A percentile compares a stretch with the other conserved stretches of the same genome.
phyloP scores from a whole-genome alignment of 2,329 filamentous ascomycete species.

The Ceratocystis albifundus region DNA sequence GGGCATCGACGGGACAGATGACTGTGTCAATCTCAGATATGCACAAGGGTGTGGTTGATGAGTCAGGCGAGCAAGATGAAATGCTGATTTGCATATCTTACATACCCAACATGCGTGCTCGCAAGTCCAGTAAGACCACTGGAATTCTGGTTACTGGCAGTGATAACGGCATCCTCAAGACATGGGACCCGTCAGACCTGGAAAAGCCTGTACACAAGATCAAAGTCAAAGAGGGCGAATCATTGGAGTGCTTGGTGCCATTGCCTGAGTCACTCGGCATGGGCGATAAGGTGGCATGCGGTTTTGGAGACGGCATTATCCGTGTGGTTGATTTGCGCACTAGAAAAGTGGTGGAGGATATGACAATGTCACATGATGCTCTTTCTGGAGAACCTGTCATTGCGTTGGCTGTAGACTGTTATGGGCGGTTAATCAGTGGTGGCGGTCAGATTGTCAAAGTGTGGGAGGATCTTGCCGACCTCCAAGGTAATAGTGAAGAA shows the following conservation, averaged over 20 bases:
- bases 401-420: slow-evolving; percentile 70
- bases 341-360: slow-evolving; percentile 45
- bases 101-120: slow-evolving; percentile 63
- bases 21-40: slow-evolving; percentile 85
- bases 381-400: slow-evolving; percentile 61
- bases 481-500: slow-evolving; percentile 35
- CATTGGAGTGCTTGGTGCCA: slow-evolving; percentile 45
- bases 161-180: slow-evolving; percentile 67
- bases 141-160: slow-evolving; percentile 67
- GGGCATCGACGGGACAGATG: slow-evolving; percentile 83
- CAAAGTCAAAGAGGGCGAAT: slow-evolving; percentile 41
- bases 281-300: slow-evolving; percentile 68
- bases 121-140: slow-evolving; percentile 48
- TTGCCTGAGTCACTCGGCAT: slow-evolving; percentile 30
- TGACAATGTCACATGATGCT: slow-evolving; percentile 62
- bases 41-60: slow-evolving; percentile 70
- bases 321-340: slow-evolving; percentile 59
- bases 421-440: slow-evolving; percentile 77
- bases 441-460: slow-evolving; percentile 80
- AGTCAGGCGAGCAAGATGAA: slow-evolving; percentile 90
- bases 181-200: slow-evolving; percentile 93
- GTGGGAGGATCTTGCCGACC: slow-evolving; percentile 68
- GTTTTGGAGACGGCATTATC: slow-evolving; percentile 68
- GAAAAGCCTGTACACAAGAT: slow-evolving; percentile 36
- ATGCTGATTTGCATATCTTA: slow-evolving; percentile 74